Evolutionary conservation across 1,284 basidiomycete genomes (phyloP).

Genomic region (Trichosporon sp.): DNA sequence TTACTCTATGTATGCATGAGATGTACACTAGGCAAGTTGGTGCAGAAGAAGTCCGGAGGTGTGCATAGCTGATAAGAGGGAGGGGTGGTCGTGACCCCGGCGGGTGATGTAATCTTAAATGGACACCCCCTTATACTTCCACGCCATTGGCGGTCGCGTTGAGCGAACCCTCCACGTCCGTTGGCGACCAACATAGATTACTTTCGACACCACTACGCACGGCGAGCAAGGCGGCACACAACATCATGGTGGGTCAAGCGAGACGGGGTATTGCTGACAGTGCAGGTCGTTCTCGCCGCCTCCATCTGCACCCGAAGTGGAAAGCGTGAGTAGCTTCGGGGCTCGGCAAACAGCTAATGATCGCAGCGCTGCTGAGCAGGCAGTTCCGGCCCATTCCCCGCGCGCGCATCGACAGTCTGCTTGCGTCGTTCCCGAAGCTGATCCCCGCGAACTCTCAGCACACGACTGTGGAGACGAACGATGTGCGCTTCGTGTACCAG

Average conservation of each 20-base stretch:
- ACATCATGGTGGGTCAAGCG: constrained; percentile 9
- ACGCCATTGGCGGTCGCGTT: constrained; percentile 4
- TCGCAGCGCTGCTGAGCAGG: constrained; percentile 84
- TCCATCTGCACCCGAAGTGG: constrained; percentile 66
- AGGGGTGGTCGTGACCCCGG: too few relatives aligned
- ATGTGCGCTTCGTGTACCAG: constrained; percentile 97
- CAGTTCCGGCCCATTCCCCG: constrained; percentile 93
- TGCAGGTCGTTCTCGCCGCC: constrained; percentile 61
- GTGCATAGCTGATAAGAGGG: too few relatives aligned
- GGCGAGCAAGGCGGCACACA: neutral
- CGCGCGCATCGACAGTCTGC: constrained; percentile 86
- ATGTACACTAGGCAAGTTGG: neutral
- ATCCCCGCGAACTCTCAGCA: constrained; percentile 96
- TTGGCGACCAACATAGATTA: neutral
- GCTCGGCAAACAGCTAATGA: neutral
- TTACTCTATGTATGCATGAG: neutral
- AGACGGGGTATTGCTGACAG: neutral
- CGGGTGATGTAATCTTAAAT: neutral
- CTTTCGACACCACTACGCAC: neutral
- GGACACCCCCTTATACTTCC: neutral
- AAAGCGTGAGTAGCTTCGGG: constrained; percentile 43
- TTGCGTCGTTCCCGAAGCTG: constrained; percentile 95
- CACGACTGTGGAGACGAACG: constrained; percentile 86
- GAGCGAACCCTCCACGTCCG: constrained; percentile 2
- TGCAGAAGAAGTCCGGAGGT: neutral